Evolutionary conservation across 306 rosid genomes (phyloP).

Genomic region (Rubus parviflorus): DNA sequence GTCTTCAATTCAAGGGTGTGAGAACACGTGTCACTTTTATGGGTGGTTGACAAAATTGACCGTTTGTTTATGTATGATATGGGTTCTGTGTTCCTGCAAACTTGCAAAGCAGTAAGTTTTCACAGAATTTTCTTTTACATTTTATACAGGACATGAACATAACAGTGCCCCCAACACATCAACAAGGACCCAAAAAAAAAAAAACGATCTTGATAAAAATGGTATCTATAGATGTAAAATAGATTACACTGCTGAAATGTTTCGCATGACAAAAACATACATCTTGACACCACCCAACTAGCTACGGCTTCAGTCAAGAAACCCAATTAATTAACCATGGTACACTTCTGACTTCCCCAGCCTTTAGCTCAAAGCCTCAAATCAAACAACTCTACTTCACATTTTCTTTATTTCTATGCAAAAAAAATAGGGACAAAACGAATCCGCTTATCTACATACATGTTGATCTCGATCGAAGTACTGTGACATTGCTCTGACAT

Average conservation of each 20-base stretch:
- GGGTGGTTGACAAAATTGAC: conserved; percentile 15
- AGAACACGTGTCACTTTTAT: conserved; percentile 18
- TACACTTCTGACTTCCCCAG: conserved; percentile 8
- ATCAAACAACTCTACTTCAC: conserved; percentile 4
- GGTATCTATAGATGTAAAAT: conserved; percentile 6
- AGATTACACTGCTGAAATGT: conserved; percentile 6
- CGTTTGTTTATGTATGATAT: background rate
- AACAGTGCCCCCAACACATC: no score
- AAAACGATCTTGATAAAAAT: background rate
- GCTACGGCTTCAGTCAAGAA: background rate
- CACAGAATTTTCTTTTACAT: no score
- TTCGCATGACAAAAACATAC: conserved; percentile 1
- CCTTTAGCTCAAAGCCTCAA: background rate
- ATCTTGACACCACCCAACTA: conserved; percentile 7
- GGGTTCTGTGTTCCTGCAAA: background rate
- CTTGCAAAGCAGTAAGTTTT: background rate
- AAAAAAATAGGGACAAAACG: conserved; percentile 8
- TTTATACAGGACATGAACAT: no score
- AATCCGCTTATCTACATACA: conserved; percentile 19
- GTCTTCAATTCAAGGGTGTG: conserved; percentile 7
- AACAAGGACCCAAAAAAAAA: no score
- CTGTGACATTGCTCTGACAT: conserved; percentile 20
- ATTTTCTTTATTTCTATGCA: conserved; percentile 15
- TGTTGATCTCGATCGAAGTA: background rate
- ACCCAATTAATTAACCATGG: conserved; percentile 14